Evolutionary conservation across 257 asterid genomes (phyloP).

Genomic region (Primulina eburnea): DNA sequence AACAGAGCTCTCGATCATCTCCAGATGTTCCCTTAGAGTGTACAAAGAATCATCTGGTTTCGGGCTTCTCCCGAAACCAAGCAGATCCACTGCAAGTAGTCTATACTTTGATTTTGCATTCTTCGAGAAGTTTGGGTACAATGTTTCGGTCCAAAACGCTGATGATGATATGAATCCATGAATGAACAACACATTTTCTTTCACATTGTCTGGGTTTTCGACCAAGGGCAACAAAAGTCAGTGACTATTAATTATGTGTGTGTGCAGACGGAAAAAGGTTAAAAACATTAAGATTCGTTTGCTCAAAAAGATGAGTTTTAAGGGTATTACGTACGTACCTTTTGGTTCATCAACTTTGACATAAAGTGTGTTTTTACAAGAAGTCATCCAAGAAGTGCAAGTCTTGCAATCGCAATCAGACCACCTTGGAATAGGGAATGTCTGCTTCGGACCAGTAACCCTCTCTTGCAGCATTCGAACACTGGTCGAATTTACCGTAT

Average conservation of each 20-base stretch:
- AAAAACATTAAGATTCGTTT: background rate
- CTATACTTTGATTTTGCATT: conserved; percentile 65
- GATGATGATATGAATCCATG: conserved; percentile 96
- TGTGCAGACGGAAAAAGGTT: background rate
- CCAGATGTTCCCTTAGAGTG: conserved; percentile 80
- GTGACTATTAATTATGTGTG: too few relatives aligned
- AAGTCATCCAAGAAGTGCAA: conserved; percentile 64
- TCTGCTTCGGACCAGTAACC: conserved; percentile 19
- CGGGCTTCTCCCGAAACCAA: conserved; percentile 93
- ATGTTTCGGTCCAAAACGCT: conserved; percentile 87
- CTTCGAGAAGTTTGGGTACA: conserved; percentile 76
- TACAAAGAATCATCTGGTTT: conserved; percentile 79
- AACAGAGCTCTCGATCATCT: conserved; percentile 84
- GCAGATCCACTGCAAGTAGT: conserved; percentile 79
- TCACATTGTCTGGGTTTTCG: conserved; percentile 39
- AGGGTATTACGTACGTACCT: conserved; percentile 35
- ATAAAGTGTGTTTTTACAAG: conserved; percentile 53
- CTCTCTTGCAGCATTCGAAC: conserved; percentile 68
- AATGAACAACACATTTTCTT: conserved; percentile 82
- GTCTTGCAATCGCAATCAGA: conserved; percentile 86
- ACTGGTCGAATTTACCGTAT: conserved; percentile 57
- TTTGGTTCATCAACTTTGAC: conserved; percentile 70
- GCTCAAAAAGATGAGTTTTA: background rate
- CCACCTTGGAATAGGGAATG: conserved; percentile 61
- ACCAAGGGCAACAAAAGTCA: background rate